Evolutionary conservation across 2,329 filamentous ascomycete genomes (phyloP).

Genomic region (Botrytis porri): DNA sequence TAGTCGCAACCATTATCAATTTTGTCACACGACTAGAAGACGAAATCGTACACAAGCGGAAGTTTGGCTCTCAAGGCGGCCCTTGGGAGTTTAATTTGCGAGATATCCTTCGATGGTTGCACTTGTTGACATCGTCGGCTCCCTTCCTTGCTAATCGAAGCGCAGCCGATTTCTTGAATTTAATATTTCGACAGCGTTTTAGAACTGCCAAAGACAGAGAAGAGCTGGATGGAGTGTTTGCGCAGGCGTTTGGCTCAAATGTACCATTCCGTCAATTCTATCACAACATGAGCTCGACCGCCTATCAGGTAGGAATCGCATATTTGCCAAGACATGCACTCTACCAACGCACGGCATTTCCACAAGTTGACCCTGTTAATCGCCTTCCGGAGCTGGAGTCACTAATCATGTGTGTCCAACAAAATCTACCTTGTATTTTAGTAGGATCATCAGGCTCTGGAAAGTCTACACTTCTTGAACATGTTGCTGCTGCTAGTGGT

Average conservation of each 20-base stretch:
- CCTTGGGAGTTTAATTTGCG: conserved; percentile 97
- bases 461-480: conserved; percentile 76
- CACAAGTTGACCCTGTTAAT: conserved; percentile 48
- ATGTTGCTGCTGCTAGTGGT: conserved; percentile 76
- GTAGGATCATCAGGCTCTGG: conserved; percentile 83
- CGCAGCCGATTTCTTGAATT: conserved; percentile 71
- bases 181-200: conserved; percentile 86
- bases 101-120: conserved; percentile 85
- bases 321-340: conserved; percentile 59
- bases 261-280: conserved; percentile 58
- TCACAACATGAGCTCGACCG: conserved; percentile 63
- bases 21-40: conserved; percentile 81
- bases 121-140: conserved; percentile 61
- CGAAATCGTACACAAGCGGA: conserved; percentile 58
- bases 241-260: conserved; percentile 54
- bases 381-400: conserved; percentile 77
- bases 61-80: conserved; percentile 62
- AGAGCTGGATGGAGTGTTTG: conserved; percentile 64
- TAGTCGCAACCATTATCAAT: conserved; percentile 65
- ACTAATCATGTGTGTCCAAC: conserved; percentile 79
- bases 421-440: conserved; percentile 84
- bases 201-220: conserved; percentile 66
- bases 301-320: conserved; percentile 79
- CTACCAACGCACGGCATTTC: conserved; percentile 51
- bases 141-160: conserved; percentile 58